These are phyloP conservation scores for Fusarium protoensiforme DNA, from an alignment of 2,329 filamentous ascomycete genomes.

Conservation along the genomic window DNA sequence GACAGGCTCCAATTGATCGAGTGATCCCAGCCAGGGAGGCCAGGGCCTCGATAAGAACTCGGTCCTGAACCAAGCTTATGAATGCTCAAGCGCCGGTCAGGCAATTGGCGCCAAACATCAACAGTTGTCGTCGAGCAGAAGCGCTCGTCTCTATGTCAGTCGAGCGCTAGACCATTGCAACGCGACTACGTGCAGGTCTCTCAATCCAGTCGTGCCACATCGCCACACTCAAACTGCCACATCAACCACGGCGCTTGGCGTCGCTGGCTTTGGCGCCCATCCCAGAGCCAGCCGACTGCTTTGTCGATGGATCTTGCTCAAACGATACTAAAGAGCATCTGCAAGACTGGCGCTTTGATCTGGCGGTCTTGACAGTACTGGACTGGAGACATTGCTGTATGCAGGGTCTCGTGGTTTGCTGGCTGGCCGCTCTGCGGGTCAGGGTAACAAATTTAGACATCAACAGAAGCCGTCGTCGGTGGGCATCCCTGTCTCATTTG, in stretches of 20 bases:
- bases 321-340: conserved; percentile 9
- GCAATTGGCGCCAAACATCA: neutral
- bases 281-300: conserved; percentile 16
- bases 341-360: neutral
- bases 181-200: conserved; percentile 19
- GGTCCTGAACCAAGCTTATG: neutral
- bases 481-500: conserved; percentile 41
- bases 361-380: neutral
- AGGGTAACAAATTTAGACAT: conserved; percentile 31
- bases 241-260: conserved; percentile 33
- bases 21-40: neutral
- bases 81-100: neutral
- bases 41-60: neutral
- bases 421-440: conserved; percentile 6
- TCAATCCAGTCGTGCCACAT: conserved; percentile 37
- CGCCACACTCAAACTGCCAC: conserved; percentile 21
- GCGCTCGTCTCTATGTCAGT: neutral
- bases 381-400: neutral
- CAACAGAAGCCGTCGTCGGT: conserved; percentile 29
- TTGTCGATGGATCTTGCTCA: conserved; percentile 4
- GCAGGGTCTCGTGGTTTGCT: conserved; percentile 15
- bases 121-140: neutral
- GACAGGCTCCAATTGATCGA: neutral
- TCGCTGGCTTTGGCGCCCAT: conserved; percentile 26
- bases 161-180: conserved; percentile 8